A percentile compares a stretch with the other conserved stretches of the same genome.
Evolutionary conservation across 164 flowering plant species (phyloP).

Genomic region (Kalanchoe fedtschenkoi): DNA sequence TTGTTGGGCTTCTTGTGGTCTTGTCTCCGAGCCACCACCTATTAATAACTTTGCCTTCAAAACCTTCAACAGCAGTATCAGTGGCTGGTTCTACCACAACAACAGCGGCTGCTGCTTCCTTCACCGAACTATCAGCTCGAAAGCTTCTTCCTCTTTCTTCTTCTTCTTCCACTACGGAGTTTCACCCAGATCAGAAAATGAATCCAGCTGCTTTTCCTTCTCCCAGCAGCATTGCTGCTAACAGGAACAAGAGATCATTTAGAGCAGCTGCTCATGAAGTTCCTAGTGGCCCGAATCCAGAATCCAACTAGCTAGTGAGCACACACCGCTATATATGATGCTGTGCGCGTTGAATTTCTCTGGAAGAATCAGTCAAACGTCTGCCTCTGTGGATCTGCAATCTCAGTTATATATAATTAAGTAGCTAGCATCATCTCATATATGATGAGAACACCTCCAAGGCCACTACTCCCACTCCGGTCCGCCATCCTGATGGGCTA

Average conservation of each 20-base stretch:
- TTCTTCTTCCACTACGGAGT: background rate
- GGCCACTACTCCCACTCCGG: too few relatives aligned
- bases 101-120: background rate
- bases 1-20: background rate
- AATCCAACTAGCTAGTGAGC: slow-evolving; percentile 25
- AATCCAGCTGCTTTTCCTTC: background rate
- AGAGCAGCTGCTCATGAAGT: slow-evolving; percentile 21
- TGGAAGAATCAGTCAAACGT: too few relatives aligned
- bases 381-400: too few relatives aligned
- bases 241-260: slow-evolving; percentile 4
- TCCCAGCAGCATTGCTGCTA: background rate
- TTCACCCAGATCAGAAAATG: slow-evolving; percentile 2
- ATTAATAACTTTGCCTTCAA: background rate
- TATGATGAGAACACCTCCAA: too few relatives aligned
- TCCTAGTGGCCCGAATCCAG: slow-evolving; percentile 33
- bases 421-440: too few relatives aligned
- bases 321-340: too few relatives aligned
- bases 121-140: background rate
- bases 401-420: too few relatives aligned
- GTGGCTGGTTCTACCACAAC: background rate
- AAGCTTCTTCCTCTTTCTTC: slow-evolving; percentile 1
- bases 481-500: too few relatives aligned
- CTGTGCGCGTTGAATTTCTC: too few relatives aligned
- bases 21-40: background rate
- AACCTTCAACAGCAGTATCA: too few relatives aligned